These are phyloP conservation scores for Paramecium primaurelia DNA, from an alignment of 73 alveolate species.

Conservation along the genomic window DNA sequence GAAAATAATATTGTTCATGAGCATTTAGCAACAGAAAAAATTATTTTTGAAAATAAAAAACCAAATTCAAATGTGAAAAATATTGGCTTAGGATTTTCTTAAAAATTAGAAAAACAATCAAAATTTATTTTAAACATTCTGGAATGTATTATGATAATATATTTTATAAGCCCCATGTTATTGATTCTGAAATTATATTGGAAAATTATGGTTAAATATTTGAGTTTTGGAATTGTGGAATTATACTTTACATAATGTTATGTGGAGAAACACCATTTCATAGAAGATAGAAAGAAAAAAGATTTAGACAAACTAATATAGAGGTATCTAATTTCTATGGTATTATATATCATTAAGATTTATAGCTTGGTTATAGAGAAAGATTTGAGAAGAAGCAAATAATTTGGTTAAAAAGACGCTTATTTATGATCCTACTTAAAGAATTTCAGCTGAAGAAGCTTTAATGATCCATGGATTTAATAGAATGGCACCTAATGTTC, in stretches of 20 bases:
- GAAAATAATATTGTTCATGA: slow-evolving; percentile 79
- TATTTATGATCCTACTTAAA: not conserved
- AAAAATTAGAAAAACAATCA: not conserved
- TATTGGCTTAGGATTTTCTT: slow-evolving; percentile 89
- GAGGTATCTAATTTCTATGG: slow-evolving; percentile 32
- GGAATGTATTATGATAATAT: not conserved
- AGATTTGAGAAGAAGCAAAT: slow-evolving; percentile 52
- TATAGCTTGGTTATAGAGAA: slow-evolving; percentile 48
- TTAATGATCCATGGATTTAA: slow-evolving; percentile 59
- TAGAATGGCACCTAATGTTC: slow-evolving; percentile 54
- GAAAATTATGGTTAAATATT: not conserved
- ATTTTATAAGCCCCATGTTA: not conserved
- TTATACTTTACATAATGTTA: slow-evolving; percentile 39
- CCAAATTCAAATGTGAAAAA: slow-evolving; percentile 65
- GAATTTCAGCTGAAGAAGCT: slow-evolving; percentile 58
- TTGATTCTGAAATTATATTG: slow-evolving; percentile 43
- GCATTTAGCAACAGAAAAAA: slow-evolving; percentile 77
- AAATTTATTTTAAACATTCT: not conserved
- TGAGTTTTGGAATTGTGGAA: slow-evolving; percentile 49
- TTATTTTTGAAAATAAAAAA: slow-evolving; percentile 69
- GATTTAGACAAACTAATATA: not conserved
- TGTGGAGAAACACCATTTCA: slow-evolving; percentile 81
- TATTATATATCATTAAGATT: not conserved
- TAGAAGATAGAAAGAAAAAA: not conserved
- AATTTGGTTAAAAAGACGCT: slow-evolving; percentile 37